Conservation (phyloP, 805 yeast species). For the Zygoascus ofunaensis region DNA sequence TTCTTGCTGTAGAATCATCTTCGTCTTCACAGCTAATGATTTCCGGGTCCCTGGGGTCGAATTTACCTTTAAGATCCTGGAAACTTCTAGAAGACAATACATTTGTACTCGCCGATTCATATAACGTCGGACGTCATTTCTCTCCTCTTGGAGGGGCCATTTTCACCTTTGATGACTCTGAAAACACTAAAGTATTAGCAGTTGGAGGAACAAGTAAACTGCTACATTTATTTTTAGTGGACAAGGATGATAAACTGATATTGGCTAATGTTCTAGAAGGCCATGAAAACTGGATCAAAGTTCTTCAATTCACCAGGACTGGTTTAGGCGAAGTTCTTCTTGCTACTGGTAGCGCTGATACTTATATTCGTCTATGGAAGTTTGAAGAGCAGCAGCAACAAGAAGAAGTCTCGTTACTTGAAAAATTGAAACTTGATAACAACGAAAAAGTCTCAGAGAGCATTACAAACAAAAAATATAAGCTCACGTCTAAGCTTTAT, state of each 20-base stretch:
- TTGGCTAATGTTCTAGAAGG: too few relatives aligned
- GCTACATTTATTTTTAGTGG: too few relatives aligned
- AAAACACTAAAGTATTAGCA: too few relatives aligned
- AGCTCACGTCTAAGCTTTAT: slow-evolving; percentile 39
- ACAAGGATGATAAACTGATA: slow-evolving; percentile 6
- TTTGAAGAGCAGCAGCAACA: too few relatives aligned
- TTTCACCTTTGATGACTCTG: too few relatives aligned
- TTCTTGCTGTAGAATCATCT: slow-evolving; percentile 41
- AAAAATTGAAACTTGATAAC: too few relatives aligned
- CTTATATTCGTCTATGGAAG: slow-evolving; percentile 87
- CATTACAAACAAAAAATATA: slow-evolving; percentile 69
- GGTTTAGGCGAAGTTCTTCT: slow-evolving; percentile 39
- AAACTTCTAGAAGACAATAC: slow-evolving; percentile 15
- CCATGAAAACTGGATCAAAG: slow-evolving; percentile 94
- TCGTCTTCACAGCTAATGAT: slow-evolving; percentile 32
- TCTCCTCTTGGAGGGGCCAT: too few relatives aligned
- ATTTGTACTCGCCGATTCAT: too few relatives aligned
- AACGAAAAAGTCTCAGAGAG: too few relatives aligned
- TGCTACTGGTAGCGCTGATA: slow-evolving; percentile 89
- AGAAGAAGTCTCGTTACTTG: too few relatives aligned
- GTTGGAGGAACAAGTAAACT: too few relatives aligned
- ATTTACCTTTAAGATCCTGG: slow-evolving; percentile 51
- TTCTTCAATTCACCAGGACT: slow-evolving; percentile 49
- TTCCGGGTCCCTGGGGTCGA: slow-evolving; percentile 61
- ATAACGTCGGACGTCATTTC: too few relatives aligned